A percentile compares a stretch with the other conserved stretches of the same genome.
Evolutionary conservation across 257 asterid species (phyloP).

Genomic region (Fraxinus americana): DNA sequence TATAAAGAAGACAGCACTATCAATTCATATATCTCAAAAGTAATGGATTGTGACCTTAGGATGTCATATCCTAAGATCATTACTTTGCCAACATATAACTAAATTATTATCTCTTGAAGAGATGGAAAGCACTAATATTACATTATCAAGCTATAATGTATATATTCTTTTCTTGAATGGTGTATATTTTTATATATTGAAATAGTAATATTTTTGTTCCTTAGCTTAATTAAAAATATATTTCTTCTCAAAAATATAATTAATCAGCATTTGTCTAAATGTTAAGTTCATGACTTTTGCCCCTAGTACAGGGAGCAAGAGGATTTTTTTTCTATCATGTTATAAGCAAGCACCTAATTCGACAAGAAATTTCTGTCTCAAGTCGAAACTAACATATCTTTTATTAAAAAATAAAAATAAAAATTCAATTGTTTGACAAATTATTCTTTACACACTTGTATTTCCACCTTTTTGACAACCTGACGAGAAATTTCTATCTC

Average conservation of each 20-base stretch:
- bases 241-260: not conserved
- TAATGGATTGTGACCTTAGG: constrained; percentile 47
- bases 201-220: not conserved
- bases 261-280: not conserved
- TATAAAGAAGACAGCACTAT: constrained; percentile 25
- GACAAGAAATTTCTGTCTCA: no score
- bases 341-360: not conserved
- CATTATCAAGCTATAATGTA: not conserved
- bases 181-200: not conserved
- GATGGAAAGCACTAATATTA: constrained; percentile 29
- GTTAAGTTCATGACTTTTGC: not conserved
- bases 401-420: no score
- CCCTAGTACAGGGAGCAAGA: not conserved
- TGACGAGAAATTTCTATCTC: no score
- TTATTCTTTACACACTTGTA: no score
- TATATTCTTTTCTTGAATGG: not conserved
- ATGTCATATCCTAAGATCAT: constrained; percentile 21
- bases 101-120: constrained; percentile 24
- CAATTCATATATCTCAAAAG: constrained; percentile 25
- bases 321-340: not conserved
- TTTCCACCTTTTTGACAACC: no score
- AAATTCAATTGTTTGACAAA: no score
- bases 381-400: no score
- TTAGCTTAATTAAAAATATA: not conserved
- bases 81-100: constrained; percentile 10